A percentile compares a stretch with the other conserved stretches of the same genome.
phyloP scores from a whole-genome alignment of 208 protist genomes.

The Vickermania ingenoplastis region DNA sequence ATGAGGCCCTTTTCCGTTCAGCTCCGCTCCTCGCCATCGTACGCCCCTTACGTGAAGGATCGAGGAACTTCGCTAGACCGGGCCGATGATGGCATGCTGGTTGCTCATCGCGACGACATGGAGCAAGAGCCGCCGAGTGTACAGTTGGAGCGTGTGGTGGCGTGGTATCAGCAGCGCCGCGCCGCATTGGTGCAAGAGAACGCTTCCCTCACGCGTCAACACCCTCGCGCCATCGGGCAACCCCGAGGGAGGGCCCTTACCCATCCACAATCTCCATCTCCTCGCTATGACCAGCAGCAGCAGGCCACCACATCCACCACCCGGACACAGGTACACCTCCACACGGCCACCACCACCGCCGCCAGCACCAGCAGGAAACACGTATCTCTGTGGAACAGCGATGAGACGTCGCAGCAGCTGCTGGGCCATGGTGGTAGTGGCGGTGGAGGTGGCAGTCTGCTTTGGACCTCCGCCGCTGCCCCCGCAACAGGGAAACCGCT shows the following conservation, averaged over 20 bases:
- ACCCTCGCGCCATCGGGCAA: not conserved
- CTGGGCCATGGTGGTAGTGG: not conserved
- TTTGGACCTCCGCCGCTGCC: no score
- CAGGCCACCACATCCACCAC: not conserved
- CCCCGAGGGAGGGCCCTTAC: not conserved
- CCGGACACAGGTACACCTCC: not conserved
- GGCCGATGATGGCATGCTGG: no score
- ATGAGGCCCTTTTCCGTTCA: no score
- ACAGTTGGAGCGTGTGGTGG: constrained; percentile 1
- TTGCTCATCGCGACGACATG: no score
- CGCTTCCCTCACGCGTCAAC: not conserved
- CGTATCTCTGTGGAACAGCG: not conserved
- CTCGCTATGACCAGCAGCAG: not conserved
- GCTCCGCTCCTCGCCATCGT: no score
- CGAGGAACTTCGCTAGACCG: no score
- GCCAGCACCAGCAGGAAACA: not conserved
- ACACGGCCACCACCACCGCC: not conserved
- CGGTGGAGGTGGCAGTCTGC: no score
- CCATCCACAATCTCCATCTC: not conserved
- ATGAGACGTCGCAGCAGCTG: not conserved
- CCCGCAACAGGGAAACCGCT: no score
- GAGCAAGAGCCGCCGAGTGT: no score
- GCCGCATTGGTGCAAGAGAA: not conserved
- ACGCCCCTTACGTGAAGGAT: no score
- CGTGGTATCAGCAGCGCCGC: not conserved